A percentile compares a stretch with the other conserved stretches of the same genome.
These are phyloP conservation scores for Phyllosticta capitalensis DNA, from an alignment of 2,329 filamentous ascomycete species.

Conservation along the genomic window DNA sequence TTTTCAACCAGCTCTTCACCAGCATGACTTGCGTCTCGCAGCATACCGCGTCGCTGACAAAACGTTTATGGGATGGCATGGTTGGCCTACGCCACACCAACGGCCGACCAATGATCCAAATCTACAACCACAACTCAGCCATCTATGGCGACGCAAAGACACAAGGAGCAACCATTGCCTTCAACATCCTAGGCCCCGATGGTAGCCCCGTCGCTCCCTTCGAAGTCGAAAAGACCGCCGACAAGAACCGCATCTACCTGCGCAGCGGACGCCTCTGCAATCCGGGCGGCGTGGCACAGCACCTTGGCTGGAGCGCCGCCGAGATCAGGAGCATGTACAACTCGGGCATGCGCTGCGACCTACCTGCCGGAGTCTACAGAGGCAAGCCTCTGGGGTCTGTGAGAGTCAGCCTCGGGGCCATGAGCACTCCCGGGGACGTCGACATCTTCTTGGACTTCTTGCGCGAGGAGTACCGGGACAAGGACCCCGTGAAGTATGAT, in stretches of 20 bases:
- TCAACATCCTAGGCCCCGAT: conserved; percentile 48
- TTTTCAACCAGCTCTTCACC: conserved; percentile 47
- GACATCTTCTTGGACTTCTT: conserved; percentile 39
- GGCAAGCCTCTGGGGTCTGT: conserved; percentile 52
- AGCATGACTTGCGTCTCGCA: conserved; percentile 50
- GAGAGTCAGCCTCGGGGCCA: conserved; percentile 51
- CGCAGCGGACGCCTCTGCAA: conserved; percentile 51
- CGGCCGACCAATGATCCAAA: conserved; percentile 40
- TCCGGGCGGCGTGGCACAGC: conserved; percentile 40
- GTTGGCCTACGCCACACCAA: conserved; percentile 43
- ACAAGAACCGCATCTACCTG: conserved; percentile 48
- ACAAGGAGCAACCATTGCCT: conserved; percentile 54
- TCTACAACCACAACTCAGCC: conserved; percentile 45
- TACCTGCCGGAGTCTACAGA: conserved; percentile 44
- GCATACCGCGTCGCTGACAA: conserved; percentile 47
- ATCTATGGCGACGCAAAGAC: conserved; percentile 42
- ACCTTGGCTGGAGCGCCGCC: conserved; percentile 42
- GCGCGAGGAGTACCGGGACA: not conserved
- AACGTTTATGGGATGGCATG: conserved; percentile 42
- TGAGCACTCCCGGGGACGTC: conserved; percentile 49
- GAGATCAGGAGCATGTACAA: conserved; percentile 48
- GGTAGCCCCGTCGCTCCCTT: conserved; percentile 45
- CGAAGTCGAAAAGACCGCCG: conserved; percentile 50
- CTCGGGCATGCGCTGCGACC: conserved; percentile 49
- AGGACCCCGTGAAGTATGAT: not conserved